Percentiles rank a stretch among this genome's conserved stretches.
phyloP scores from a whole-genome alignment of 441 rosid genomes.

The Daphne laureola region DNA sequence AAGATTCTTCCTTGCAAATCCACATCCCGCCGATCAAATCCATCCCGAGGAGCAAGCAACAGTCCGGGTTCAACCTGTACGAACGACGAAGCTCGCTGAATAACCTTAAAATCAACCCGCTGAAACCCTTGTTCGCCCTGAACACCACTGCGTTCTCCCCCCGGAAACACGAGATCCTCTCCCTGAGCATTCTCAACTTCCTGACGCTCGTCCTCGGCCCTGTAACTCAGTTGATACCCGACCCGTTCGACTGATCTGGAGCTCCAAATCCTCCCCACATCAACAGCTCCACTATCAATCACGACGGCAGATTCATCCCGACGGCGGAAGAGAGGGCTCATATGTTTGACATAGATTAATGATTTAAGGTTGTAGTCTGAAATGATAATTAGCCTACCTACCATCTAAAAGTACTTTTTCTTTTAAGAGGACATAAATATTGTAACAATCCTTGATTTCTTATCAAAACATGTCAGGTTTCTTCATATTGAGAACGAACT shows the following conservation, averaged over 20 bases:
- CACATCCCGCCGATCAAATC: conserved; percentile 41
- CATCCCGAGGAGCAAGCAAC: conserved; percentile 37
- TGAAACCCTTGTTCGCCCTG: conserved; percentile 45
- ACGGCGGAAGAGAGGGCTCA: conserved; percentile 67
- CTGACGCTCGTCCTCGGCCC: neutral
- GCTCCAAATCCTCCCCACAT: conserved; percentile 21
- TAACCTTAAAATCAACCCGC: conserved; percentile 73
- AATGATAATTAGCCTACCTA: no score
- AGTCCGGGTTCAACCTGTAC: conserved; percentile 75
- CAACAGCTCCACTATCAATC: conserved; percentile 14
- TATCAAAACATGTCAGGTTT: no score
- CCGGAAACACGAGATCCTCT: conserved; percentile 11
- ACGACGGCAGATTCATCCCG: conserved; percentile 12
- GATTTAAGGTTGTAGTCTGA: no score
- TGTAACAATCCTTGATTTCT: no score
- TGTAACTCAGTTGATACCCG: neutral
- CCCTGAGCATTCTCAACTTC: conserved; percentile 1
- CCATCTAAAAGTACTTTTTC: no score
- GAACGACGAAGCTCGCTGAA: conserved; percentile 78
- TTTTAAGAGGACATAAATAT: no score
- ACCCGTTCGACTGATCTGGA: conserved; percentile 32
- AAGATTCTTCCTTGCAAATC: no score
- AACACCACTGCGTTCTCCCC: conserved; percentile 17
- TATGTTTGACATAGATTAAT: no score
- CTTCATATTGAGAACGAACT: no score